Evolutionary conservation across 1,139 yeast species (phyloP).

Genomic region (Saccharomyces hybrid): DNA sequence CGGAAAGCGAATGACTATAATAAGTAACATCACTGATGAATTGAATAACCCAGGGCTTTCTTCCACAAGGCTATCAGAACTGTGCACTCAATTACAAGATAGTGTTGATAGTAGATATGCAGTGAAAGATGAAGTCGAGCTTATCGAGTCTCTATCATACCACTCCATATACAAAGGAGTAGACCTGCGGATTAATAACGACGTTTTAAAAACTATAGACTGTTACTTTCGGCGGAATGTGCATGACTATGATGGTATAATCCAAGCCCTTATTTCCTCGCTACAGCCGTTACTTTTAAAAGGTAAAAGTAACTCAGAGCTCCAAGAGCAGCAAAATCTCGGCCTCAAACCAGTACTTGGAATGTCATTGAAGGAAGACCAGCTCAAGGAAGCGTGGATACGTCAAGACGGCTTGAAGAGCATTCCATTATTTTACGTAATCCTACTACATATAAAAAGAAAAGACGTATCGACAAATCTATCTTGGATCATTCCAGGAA

Average conservation of each 20-base stretch:
- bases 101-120: neutral
- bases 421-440: slow-evolving; percentile 21
- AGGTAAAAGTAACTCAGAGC: neutral
- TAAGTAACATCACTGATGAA: neutral
- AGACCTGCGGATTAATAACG: neutral
- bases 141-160: neutral
- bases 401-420: slow-evolving; percentile 21
- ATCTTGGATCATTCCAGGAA: slow-evolving; percentile 32
- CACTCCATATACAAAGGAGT: neutral
- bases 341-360: slow-evolving; percentile 16
- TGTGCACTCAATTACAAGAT: neutral
- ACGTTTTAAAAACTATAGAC: neutral
- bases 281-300: slow-evolving; percentile 4
- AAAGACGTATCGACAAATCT: slow-evolving; percentile 23
- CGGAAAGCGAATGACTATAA: neutral
- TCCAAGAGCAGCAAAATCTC: neutral
- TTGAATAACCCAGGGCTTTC: neutral
- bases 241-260: neutral
- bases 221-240: neutral
- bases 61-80: neutral
- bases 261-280: slow-evolving; percentile 1
- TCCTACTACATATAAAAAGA: slow-evolving; percentile 15
- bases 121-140: neutral
- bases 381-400: slow-evolving; percentile 17
- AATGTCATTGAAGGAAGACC: slow-evolving; percentile 18